Evolutionary conservation across 106 monocot species (phyloP).

Genomic region (Agapanthus africanus): DNA sequence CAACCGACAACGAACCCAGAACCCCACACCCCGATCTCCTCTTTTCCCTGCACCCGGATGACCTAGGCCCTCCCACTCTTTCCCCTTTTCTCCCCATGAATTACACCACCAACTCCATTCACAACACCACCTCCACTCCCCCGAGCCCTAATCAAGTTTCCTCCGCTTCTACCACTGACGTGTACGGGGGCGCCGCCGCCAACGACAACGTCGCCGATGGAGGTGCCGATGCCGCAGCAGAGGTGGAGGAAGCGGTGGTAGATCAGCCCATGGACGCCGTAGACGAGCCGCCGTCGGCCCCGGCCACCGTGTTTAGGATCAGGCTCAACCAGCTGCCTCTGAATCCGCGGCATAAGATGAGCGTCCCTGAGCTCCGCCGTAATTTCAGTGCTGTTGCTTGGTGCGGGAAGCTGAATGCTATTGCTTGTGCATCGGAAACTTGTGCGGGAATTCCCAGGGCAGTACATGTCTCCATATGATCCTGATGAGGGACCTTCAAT

Average conservation of each 20-base stretch:
- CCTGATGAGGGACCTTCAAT: slow-evolving; percentile 99
- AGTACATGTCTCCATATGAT: slow-evolving; percentile 99
- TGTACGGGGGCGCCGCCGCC: too few relatives aligned
- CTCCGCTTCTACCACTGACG: too few relatives aligned
- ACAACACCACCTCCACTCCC: too few relatives aligned
- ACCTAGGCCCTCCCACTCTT: too few relatives aligned
- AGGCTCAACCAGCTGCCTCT: slow-evolving; percentile 79
- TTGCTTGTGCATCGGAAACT: slow-evolving; percentile 96
- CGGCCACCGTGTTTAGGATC: slow-evolving; percentile 86
- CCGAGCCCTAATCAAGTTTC: too few relatives aligned
- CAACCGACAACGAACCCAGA: too few relatives aligned
- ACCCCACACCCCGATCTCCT: too few relatives aligned
- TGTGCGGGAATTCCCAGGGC: slow-evolving; percentile 92
- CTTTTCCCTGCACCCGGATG: too few relatives aligned
- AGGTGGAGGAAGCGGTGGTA: slow-evolving; percentile 14
- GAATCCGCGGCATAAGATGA: slow-evolving; percentile 84
- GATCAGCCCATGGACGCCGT: slow-evolving; percentile 35
- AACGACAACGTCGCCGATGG: too few relatives aligned
- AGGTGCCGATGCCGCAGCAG: too few relatives aligned
- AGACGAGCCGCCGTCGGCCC: slow-evolving; percentile 20
- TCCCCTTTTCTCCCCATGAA: too few relatives aligned
- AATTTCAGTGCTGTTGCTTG: slow-evolving; percentile 94
- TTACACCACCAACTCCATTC: too few relatives aligned
- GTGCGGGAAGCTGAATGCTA: slow-evolving; percentile 86
- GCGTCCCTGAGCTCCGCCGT: slow-evolving; percentile 90